Base-by-base conservation (phyloP, 2,329 filamentous ascomycete species). In the Xylaria sp. region DNA sequence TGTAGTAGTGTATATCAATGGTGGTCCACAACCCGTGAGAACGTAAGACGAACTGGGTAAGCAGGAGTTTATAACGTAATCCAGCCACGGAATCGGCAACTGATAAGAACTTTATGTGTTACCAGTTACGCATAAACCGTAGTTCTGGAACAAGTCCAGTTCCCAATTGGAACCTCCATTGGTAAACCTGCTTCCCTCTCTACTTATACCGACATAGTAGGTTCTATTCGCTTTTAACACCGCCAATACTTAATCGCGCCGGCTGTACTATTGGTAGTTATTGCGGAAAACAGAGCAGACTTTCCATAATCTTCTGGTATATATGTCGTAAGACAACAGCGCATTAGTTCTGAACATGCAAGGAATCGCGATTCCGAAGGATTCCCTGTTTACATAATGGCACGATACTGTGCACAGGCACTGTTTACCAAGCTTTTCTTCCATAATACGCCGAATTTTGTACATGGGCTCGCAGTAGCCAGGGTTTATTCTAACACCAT, bases 371-470 rank as follows among this genome's bases (percentile, higher is more conserved):
- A 57, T 52, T 58, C 50, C 44, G 15, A 50, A 60, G 44, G 57
- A 60, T 50, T 12, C 23, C 23, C 28, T 13, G 37, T 55, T 60
- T 60, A 37, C 66, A 64, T 56, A 56, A 56, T 64, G 37, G 32
- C 65, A 63, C 46, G n/a, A 50, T 41, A 18, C 10, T n/a, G 32
- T 32, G 55, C 20, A n/a, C 50, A n/a, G 18, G 12, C 32, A 60
- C 46, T 20, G 64, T 62, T 9, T 58, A 50, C 15, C n/a, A 54
- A 61, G 63, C 18, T 13, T 15, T n/a, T 50, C 56, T 61, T 37
- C 20, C 20, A 28, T 32, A 61, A 66, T 60, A n/a, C n/a, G 32
- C n/a, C 20, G 18, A 67, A 25, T 54, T 12, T 6, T 44, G 37
- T 48, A 44, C 44, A 51, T 23, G 57, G 51, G 13, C 37, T 15